Conservation (phyloP, 139 green algal species). For the Haematococcus lacustris region DNA sequence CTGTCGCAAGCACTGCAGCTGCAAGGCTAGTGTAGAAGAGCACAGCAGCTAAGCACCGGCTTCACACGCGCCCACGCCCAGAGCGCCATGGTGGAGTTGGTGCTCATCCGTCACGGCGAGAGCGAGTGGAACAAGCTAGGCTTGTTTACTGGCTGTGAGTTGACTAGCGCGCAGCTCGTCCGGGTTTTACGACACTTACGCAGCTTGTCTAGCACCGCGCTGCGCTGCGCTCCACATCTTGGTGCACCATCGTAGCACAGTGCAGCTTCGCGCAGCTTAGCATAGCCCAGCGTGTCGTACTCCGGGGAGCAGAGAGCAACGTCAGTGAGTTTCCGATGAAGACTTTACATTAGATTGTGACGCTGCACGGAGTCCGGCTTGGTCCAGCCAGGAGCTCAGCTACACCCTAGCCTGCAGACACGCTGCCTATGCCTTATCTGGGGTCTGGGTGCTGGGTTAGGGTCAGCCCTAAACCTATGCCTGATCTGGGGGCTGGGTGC, state of each 20-base stretch:
- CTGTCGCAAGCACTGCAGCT: no score
- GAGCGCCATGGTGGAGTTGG: no score
- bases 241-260: no score
- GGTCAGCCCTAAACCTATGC: not conserved
- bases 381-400: not conserved
- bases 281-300: not conserved
- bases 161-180: not conserved
- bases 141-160: slow-evolving; percentile 11
- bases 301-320: not conserved
- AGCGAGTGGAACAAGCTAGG: slow-evolving; percentile 5
- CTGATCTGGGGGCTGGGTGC: no score
- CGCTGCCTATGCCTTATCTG: not conserved
- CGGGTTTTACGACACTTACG: no score
- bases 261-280: not conserved
- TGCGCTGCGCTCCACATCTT: no score
- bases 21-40: no score
- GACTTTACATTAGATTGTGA: not conserved
- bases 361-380: not conserved
- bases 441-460: not conserved
- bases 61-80: no score
- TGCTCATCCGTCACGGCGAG: not conserved
- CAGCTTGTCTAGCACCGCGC: no score
- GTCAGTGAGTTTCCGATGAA: not conserved
- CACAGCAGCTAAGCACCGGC: no score
- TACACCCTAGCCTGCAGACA: not conserved